Evolutionary conservation across 177 flowering plant species (phyloP), one percentile per base, ranked within the genome.

Genomic region (Vitis hybrid): DNA sequence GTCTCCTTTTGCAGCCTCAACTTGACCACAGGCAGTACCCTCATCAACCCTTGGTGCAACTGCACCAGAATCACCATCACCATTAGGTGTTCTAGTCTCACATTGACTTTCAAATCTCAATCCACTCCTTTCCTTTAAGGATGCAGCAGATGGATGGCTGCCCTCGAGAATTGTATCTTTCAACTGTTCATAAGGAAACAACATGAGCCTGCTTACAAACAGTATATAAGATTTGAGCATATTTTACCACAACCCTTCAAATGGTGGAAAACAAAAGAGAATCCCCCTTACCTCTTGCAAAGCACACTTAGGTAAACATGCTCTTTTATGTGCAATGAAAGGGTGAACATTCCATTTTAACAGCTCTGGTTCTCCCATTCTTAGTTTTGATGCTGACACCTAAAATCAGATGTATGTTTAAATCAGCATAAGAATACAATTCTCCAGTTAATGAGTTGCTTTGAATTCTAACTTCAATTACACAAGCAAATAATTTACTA

Each of bases 321-420:
- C 80, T 71, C 83, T 85, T 76, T 90, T 90, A 3, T 80, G 81
- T 68, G 9, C 55, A 21, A 92, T 77, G 66, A 87, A 89, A 48
- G 85, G 77, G 9, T 14, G 52, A 64, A 83, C 58, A 68, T 83
- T 83, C 80, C 74, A 76, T 68, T 75, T 84, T 63, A 71, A 73
- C 57, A 55, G 51, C 57, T 80, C 81, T 17, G 72, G 68, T 49
- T 64, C 75, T 67, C 32, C 69, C 63, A 24, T 55, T 74, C 24
- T 69, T 24, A 71, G 30, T 77, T 76, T 71, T 51, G 77, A 59
- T 15, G 58, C 46, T 50, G 76, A 63, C 30, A 69, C 56, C 87
- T 84, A 61, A 64, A 66, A 65, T 14, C 73, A 68, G 20, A 74
- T 21, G 72, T 1, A 13, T 59, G 21, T 14, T 52, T 3, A 32